Evolutionary conservation across 345 rosid species (phyloP).

Genomic region (Cardamine occulta): DNA sequence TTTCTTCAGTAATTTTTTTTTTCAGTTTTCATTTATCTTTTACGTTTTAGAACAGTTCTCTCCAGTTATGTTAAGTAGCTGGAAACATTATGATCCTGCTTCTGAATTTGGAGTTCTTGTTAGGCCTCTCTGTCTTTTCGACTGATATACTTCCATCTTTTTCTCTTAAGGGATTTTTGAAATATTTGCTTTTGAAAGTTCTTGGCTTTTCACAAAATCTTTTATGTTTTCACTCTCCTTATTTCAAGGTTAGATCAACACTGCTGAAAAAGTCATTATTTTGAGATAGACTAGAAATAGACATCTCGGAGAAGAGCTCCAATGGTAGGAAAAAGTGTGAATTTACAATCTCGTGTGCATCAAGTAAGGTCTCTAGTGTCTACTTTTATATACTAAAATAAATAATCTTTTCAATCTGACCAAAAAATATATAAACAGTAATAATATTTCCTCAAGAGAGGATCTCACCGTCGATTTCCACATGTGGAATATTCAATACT

Average conservation of each 20-base stretch:
- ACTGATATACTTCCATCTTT: constrained; percentile 33
- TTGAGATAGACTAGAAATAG: constrained; percentile 4
- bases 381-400: not conserved
- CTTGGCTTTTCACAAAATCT: not conserved
- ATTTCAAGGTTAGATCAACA: not conserved
- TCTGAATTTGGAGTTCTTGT: constrained; percentile 43
- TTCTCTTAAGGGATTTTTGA: constrained; percentile 6
- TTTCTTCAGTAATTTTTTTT: constrained; percentile 31
- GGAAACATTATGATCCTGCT: constrained; percentile 47
- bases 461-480: constrained; percentile 41
- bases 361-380: constrained; percentile 30
- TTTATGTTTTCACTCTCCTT: not conserved
- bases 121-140: constrained; percentile 23
- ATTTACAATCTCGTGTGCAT: constrained; percentile 20
- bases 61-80: constrained; percentile 47
- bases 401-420: not conserved
- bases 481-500: constrained; percentile 28
- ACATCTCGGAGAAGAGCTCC: not conserved
- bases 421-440: not conserved
- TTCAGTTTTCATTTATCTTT: constrained; percentile 32
- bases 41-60: constrained; percentile 45
- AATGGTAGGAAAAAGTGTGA: not conserved
- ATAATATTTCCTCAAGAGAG: constrained; percentile 17
- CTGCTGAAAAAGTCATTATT: not conserved
- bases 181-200: constrained; percentile 28